A percentile compares a stretch with the other conserved stretches of the same genome.
phyloP scores from a whole-genome alignment of 805 yeast species.

The Candida boleticola region DNA sequence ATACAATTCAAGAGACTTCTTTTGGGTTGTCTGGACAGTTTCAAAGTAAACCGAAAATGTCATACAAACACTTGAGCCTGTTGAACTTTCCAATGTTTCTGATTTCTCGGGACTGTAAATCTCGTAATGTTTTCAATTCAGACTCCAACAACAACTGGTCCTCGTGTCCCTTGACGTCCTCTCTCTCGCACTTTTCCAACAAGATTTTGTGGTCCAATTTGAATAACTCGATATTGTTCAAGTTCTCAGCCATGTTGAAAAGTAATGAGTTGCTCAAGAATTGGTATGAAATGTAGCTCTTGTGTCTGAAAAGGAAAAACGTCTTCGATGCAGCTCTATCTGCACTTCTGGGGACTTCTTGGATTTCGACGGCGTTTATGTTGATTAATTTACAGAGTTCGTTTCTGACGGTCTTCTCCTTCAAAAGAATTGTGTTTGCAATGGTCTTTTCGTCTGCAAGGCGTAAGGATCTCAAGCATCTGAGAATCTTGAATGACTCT shows the following conservation, averaged over 20 bases:
- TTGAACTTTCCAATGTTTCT: constrained; percentile 51
- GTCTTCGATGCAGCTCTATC: constrained; percentile 92
- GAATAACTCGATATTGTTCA: constrained; percentile 49
- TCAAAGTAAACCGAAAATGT: constrained; percentile 32
- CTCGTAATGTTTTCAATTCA: constrained; percentile 70
- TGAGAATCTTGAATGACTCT: constrained; percentile 67
- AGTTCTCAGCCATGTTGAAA: constrained; percentile 51
- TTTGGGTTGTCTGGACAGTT: too few relatives aligned
- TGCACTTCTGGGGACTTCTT: constrained; percentile 88
- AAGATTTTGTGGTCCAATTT: constrained; percentile 64
- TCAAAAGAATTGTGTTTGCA: constrained; percentile 71
- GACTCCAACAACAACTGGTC: constrained; percentile 67
- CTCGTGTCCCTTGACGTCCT: constrained; percentile 84
- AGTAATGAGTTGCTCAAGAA: constrained; percentile 42
- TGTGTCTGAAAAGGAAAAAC: constrained; percentile 75
- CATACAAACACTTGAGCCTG: constrained; percentile 58
- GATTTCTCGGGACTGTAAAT: constrained; percentile 57
- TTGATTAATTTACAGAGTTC: constrained; percentile 64
- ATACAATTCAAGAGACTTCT: too few relatives aligned
- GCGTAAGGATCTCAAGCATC: constrained; percentile 69
- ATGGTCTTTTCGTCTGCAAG: constrained; percentile 84
- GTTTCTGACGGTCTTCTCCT: constrained; percentile 72
- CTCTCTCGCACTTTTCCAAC: constrained; percentile 79
- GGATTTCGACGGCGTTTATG: constrained; percentile 77
- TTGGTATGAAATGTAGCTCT: constrained; percentile 32